phyloP scores from a whole-genome alignment of 306 rosid species.

The Urtica urens region DNA sequence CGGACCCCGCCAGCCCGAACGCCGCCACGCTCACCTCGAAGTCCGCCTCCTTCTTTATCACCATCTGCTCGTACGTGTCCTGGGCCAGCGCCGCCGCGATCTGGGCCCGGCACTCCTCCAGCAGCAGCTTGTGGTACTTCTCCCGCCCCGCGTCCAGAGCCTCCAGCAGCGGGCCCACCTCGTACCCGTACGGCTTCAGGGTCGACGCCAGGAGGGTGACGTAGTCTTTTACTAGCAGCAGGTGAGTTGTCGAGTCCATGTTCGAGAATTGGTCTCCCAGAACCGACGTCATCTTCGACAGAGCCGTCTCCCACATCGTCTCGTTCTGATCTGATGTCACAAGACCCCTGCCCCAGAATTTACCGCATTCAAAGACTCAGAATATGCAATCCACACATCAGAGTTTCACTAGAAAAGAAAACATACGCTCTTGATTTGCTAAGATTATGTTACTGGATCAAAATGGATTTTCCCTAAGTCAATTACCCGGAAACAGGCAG shows the following conservation, averaged over 20 bases:
- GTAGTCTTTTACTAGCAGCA: conserved; percentile 88
- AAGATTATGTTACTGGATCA: too few species aligned
- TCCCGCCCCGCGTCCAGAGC: conserved; percentile 45
- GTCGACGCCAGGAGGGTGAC: conserved; percentile 68
- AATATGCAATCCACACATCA: too few species aligned
- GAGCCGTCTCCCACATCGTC: conserved; percentile 78
- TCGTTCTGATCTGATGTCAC: conserved; percentile 58
- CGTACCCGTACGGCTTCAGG: conserved; percentile 76
- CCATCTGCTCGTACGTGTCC: conserved; percentile 83
- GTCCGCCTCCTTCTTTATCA: conserved; percentile 65
- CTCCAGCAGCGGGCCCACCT: conserved; percentile 57
- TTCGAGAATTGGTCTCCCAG: conserved; percentile 61
- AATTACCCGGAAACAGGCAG: too few species aligned
- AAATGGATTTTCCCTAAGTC: too few species aligned
- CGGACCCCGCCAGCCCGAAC: conserved; percentile 62
- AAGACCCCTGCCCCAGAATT: too few species aligned
- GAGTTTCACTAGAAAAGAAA: too few species aligned
- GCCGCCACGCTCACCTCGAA: conserved; percentile 58
- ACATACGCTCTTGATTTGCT: too few species aligned
- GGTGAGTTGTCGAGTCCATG: conserved; percentile 65
- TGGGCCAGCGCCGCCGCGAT: conserved; percentile 36
- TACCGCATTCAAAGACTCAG: too few species aligned
- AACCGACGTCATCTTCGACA: conserved; percentile 49
- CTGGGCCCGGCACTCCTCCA: conserved; percentile 51
- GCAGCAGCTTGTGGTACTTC: conserved; percentile 69